Evolutionary conservation across 2,329 filamentous ascomycete genomes (phyloP), one percentile per base, ranked within the genome.

Genomic region (Xylariaceae sp.): DNA sequence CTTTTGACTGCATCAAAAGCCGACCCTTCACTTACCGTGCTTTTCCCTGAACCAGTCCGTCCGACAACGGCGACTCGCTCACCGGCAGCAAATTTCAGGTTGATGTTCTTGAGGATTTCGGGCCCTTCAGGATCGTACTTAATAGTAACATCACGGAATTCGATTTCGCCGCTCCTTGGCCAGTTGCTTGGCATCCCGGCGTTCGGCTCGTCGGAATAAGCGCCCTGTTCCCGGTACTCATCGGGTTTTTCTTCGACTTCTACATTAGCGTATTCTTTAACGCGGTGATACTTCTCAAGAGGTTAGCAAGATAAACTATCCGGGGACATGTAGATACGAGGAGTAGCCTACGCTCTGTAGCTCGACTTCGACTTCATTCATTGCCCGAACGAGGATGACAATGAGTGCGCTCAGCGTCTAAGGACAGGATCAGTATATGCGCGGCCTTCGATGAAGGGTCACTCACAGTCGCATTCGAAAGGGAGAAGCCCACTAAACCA

Each of bases 1-100:
- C 41, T 18, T 36, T 13, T 39, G 3, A 19, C 6, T 19, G 2
- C 13, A 22, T n/a, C n/a, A n/a, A n/a, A n/a, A n/a, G n/a, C n/a
- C n/a, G n/a, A n/a, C n/a, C 5, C 2, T 55, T 46, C 42, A 68
- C 76, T 68, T 66, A 92, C 79, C 0, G 89, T 95, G 47, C 86
- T 90, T 70, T 95, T 95, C 3, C 90, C 90, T 4, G 87, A 90
- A 0, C 88, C 85, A 0, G 89, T 95, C 9, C 89, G 83, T 2
- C 90, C 90, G 10, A 92, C 87, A 18, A 95, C 78, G 0, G 89
- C 89, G 0, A 88, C 88, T 47, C 87, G 86, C 50, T 88, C 86
- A 1, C 89, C 88, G 0, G 86, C 87, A 12, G 71, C 73, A 56
- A 81, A 78, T 32, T 72, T 74, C 42, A 81, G 70, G 55, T 74